Conservation (phyloP, 305 asterid species). For the Withania somnifera region DNA sequence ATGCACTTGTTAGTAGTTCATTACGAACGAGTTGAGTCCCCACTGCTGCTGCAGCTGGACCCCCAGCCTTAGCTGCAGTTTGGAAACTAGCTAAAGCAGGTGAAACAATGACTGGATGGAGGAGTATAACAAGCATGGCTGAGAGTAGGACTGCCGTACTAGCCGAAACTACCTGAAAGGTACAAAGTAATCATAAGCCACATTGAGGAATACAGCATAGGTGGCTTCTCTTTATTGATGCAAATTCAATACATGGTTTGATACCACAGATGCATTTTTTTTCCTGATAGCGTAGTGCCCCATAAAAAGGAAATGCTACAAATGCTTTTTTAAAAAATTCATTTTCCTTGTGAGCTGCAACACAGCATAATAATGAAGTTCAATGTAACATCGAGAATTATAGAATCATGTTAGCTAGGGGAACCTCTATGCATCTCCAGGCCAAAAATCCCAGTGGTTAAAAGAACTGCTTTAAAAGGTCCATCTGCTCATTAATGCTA, state of each 20-base stretch:
- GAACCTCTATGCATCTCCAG: background rate
- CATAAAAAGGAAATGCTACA: background rate
- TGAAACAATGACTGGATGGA: conserved; percentile 44
- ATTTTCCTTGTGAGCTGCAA: background rate
- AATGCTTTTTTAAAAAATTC: background rate
- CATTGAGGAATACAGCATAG: background rate
- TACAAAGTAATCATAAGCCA: background rate
- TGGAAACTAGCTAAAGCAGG: conserved; percentile 71
- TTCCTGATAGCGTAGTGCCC: background rate
- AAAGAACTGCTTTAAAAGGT: background rate
- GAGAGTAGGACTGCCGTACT: conserved; percentile 48
- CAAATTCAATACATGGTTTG: background rate
- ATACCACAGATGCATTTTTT: background rate
- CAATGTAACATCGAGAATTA: background rate
- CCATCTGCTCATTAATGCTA: background rate
- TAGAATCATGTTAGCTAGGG: background rate
- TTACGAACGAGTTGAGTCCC: conserved; percentile 35
- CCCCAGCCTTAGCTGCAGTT: conserved; percentile 44
- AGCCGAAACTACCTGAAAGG: conserved; percentile 43
- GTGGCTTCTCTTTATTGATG: background rate
- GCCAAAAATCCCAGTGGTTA: background rate
- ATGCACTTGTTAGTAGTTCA: conserved; percentile 72
- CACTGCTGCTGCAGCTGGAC: conserved; percentile 38
- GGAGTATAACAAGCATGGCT: conserved; percentile 31
- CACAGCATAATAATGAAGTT: background rate